phyloP scores from a whole-genome alignment of 345 rosid genomes.

The Salix brachista region DNA sequence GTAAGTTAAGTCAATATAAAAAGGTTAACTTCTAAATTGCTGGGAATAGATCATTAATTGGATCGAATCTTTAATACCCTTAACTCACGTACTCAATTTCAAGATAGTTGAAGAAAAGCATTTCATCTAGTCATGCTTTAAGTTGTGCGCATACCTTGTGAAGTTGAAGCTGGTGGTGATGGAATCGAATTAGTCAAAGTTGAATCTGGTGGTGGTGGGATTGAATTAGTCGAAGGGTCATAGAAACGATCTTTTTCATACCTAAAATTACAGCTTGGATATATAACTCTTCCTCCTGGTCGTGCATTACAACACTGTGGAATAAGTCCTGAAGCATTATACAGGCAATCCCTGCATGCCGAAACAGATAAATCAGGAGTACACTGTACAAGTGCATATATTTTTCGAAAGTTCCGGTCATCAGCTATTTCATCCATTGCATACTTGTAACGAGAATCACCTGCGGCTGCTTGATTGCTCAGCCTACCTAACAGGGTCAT shows the following conservation, averaged over 20 bases:
- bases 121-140: background rate
- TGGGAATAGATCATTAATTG: too few relatives aligned
- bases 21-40: background rate
- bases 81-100: too few relatives aligned
- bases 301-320: background rate
- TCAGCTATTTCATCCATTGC: background rate
- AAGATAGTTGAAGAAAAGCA: too few relatives aligned
- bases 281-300: conserved; percentile 14
- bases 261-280: conserved; percentile 35
- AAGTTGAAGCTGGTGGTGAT: background rate
- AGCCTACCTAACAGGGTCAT: background rate
- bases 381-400: conserved; percentile 10
- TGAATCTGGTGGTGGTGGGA: background rate
- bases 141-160: background rate
- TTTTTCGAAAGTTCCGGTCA: background rate
- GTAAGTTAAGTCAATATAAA: too few relatives aligned
- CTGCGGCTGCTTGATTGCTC: background rate
- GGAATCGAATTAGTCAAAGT: background rate
- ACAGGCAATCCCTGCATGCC: conserved; percentile 1
- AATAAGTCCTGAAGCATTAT: background rate
- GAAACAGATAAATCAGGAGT: conserved; percentile 7
- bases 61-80: too few relatives aligned
- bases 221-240: background rate
- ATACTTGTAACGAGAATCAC: conserved; percentile 2
- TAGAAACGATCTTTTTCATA: conserved; percentile 33